phyloP scores from a whole-genome alignment of 2,329 filamentous ascomycete genomes.

The Furcasterigmium furcatum region DNA sequence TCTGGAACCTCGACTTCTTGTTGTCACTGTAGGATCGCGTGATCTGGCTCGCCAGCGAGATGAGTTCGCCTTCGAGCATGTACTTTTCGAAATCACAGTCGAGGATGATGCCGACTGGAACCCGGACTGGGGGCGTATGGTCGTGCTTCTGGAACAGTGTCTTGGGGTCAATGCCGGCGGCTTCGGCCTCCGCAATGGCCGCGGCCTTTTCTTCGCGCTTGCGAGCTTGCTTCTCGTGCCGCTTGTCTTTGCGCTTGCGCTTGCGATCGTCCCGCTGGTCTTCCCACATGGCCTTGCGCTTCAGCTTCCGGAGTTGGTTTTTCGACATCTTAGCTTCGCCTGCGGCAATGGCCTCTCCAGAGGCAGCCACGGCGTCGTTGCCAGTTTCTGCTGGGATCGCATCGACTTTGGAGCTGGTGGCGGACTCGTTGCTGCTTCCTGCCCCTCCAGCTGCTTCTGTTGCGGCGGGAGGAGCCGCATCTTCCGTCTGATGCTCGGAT shows the following conservation, averaged over 20 bases:
- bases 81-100: conserved; percentile 91
- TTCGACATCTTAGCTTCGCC: conserved; percentile 61
- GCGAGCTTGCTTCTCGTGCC: conserved; percentile 40
- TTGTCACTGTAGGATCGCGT: conserved; percentile 91
- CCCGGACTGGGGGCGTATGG: conserved; percentile 34
- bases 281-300: conserved; percentile 72
- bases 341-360: neutral
- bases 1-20: conserved; percentile 60
- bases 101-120: conserved; percentile 78
- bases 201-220: conserved; percentile 48
- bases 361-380: neutral
- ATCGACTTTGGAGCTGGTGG: neutral
- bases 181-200: conserved; percentile 40
- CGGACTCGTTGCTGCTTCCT: neutral
- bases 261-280: conserved; percentile 60
- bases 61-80: conserved; percentile 83
- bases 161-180: conserved; percentile 37
- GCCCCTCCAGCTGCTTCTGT: neutral
- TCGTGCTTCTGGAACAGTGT: conserved; percentile 28
- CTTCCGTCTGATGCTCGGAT: neutral
- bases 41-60: conserved; percentile 79
- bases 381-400: neutral
- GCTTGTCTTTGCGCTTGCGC: conserved; percentile 51
- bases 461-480: neutral
- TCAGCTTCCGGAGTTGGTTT: conserved; percentile 78